Evolutionary conservation across 441 rosid genomes (phyloP), one percentile per base, ranked within the genome.

Genomic region (Populus hybrid): DNA sequence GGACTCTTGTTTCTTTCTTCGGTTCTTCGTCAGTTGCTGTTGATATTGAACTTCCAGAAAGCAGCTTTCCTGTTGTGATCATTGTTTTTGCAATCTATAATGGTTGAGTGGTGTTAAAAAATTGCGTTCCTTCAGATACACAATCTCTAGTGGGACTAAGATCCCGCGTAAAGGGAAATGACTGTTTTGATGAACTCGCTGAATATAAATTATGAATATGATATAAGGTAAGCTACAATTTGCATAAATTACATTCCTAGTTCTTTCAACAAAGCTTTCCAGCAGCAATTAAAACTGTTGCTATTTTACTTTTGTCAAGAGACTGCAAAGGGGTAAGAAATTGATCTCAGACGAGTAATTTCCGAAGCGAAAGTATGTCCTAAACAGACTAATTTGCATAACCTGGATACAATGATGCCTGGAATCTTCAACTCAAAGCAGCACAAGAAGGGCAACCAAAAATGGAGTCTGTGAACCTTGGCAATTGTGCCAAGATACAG

Each of bases 21-120:
- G 88, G 84, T 81, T 85, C 84, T 74, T 83, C 84, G 67, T 84
- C 85, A n/a, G 74, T 79, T 63, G 83, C 76, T 75, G 81, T 81
- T 26, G 89, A 71, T 67, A 73, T 42, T 73, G 90, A 67, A 81
- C 78, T 89, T 74, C 87, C 90, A 77, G 91, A 85, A 26, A 95
- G 80, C 80, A 80, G 79, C 81, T 85, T 81, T 78, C 99, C 99
- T 35, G 95, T 82, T 59, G 85, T 75, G 75, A 85, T 86, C 98
- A 95, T 89, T 28, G 85, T 85, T 86, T 92, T 88, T 54, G 98
- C 94, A 85, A 95, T 91, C 99, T 95, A 84, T 74, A 81, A 77
- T 59, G 81, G 81, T 79, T 81, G 75, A 76, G 54, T 7, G 20
- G 4, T 24, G 34, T 50, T 32, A 32, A 9, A 6, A 18, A 77